A percentile compares a stretch with the other conserved stretches of the same genome.
Evolutionary conservation across 768 basidiomycete species (phyloP).

Genomic region (Suillus subalutaceus): DNA sequence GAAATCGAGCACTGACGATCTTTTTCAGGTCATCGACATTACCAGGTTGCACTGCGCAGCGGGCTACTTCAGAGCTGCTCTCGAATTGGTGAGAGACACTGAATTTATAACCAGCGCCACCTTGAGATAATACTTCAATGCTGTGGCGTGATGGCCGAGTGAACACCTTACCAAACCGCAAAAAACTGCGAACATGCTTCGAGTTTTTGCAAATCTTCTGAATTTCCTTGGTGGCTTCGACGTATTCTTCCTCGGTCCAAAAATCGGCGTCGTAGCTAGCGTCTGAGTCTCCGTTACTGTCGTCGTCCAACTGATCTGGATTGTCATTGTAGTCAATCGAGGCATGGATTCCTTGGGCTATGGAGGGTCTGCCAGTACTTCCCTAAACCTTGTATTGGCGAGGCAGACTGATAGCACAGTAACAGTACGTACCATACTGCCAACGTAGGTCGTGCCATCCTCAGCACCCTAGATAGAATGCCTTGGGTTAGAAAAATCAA

Average conservation of each 20-base stretch:
- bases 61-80: constrained; percentile 1
- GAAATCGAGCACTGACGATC: background rate
- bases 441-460: background rate
- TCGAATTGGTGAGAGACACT: constrained; percentile 1
- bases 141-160: background rate
- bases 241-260: background rate
- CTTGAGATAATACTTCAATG: background rate
- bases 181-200: background rate
- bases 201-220: background rate
- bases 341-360: background rate
- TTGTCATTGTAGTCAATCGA: background rate
- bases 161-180: background rate
- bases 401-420: background rate
- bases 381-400: background rate
- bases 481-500: background rate
- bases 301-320: background rate
- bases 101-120: background rate
- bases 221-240: background rate
- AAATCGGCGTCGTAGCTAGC: background rate
- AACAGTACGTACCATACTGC: background rate
- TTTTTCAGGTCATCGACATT: background rate
- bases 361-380: background rate
- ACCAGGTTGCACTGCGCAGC: constrained; percentile 1
- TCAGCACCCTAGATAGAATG: background rate
- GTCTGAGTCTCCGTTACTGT: background rate